phyloP scores from a whole-genome alignment of 2,329 filamentous ascomycete genomes.

The Colletotrichum gloeosporioides region DNA sequence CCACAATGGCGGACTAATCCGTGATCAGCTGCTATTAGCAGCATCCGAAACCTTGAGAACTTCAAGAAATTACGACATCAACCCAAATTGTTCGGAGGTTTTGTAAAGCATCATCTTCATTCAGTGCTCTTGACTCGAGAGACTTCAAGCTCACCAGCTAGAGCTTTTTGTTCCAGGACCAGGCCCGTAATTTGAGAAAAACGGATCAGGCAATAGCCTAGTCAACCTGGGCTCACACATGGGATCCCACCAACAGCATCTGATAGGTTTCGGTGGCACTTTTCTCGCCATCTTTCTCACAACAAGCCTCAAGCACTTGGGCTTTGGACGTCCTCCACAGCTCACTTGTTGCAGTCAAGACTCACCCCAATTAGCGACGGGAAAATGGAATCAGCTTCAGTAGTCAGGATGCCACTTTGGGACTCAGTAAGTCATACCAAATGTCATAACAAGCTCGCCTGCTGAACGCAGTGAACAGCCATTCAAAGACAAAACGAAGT shows the following conservation, averaged over 20 bases:
- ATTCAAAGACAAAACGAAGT: not conserved
- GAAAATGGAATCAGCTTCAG: not conserved
- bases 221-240: not conserved
- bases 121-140: not conserved
- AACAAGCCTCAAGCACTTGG: too few relatives aligned
- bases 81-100: not conserved
- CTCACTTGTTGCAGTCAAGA: accelerated
- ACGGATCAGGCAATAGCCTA: not conserved
- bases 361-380: not conserved
- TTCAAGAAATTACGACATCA: not conserved
- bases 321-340: not conserved
- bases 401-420: not conserved
- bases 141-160: not conserved
- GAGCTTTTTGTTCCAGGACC: not conserved
- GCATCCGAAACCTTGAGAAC: not conserved
- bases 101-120: not conserved
- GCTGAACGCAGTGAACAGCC: not conserved
- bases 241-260: not conserved
- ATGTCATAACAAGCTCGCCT: not conserved
- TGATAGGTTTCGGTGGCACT: not conserved
- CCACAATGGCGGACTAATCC: not conserved
- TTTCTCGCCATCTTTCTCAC: too few relatives aligned
- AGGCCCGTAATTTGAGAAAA: not conserved
- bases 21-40: accelerated
- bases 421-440: not conserved